A percentile compares a stretch with the other conserved stretches of the same genome.
Conservation (phyloP, 1,284 basidiomycete species). For the Porphyrellus sp. region DNA sequence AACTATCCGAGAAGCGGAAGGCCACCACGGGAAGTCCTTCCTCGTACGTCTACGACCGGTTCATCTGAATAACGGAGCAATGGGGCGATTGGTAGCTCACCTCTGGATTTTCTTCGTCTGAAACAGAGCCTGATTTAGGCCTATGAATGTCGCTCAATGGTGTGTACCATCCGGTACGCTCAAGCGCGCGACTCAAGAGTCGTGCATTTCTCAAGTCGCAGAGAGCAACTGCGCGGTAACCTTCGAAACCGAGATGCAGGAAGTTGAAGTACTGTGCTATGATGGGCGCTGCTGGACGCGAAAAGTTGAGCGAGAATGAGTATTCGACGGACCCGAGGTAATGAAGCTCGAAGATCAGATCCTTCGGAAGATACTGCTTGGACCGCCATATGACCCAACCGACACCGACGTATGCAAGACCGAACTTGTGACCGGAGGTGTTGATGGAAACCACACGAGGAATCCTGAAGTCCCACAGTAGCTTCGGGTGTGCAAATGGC, state of each 20-base stretch:
- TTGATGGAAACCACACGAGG: slow-evolving; percentile 89
- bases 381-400: slow-evolving; percentile 88
- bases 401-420: slow-evolving; percentile 82
- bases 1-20: slow-evolving; percentile 85
- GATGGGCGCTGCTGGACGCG: slow-evolving; percentile 86
- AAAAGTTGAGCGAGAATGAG: slow-evolving; percentile 93
- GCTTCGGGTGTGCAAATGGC: slow-evolving; percentile 77
- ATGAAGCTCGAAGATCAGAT: slow-evolving; percentile 92
- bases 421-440: slow-evolving; percentile 88
- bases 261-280: slow-evolving; percentile 93
- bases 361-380: slow-evolving; percentile 75
- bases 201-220: slow-evolving; percentile 83
- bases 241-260: slow-evolving; percentile 80
- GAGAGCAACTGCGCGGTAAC: slow-evolving; percentile 74
- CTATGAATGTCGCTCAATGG: slow-evolving; percentile 74
- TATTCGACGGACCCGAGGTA: slow-evolving; percentile 65
- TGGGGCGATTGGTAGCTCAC: slow-evolving; percentile 34
- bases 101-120: slow-evolving; percentile 54
- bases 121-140: slow-evolving; percentile 26
- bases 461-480: slow-evolving; percentile 84
- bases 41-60: slow-evolving; percentile 51
- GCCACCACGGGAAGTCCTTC: slow-evolving; percentile 88
- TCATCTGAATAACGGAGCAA: slow-evolving; percentile 5
- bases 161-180: slow-evolving; percentile 73
- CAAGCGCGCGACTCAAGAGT: slow-evolving; percentile 82